Evolutionary conservation across 2,329 filamentous ascomycete species (phyloP).

Genomic region (Exophiala calicioides): DNA sequence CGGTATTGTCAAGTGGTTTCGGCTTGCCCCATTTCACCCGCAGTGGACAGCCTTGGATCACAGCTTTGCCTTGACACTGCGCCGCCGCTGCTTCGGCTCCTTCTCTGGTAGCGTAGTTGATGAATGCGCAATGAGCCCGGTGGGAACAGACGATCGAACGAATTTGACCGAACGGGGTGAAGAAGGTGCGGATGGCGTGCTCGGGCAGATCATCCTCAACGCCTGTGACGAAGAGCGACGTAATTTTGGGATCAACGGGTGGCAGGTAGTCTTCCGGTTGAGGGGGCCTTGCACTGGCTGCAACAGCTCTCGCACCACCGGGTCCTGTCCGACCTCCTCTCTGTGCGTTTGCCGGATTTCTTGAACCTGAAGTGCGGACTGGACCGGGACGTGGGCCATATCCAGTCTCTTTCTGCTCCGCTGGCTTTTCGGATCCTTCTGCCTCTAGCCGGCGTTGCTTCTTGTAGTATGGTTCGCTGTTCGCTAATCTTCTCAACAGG

Average conservation of each 20-base stretch:
- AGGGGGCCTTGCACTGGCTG: slow-evolving; percentile 72
- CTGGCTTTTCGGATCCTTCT: slow-evolving; percentile 49
- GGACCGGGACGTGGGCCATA: slow-evolving; percentile 73
- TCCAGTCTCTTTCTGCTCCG: slow-evolving; percentile 50
- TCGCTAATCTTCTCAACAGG: slow-evolving; percentile 77
- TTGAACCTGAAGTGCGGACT: slow-evolving; percentile 70
- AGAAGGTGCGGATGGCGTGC: slow-evolving; percentile 85
- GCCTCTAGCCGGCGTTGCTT: slow-evolving; percentile 75
- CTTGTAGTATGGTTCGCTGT: slow-evolving; percentile 92
- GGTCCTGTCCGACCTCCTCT: slow-evolving; percentile 49
- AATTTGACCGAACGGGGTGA: slow-evolving; percentile 83
- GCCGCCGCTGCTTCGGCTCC: slow-evolving; percentile 83
- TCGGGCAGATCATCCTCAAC: slow-evolving; percentile 96
- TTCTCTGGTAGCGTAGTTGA: slow-evolving; percentile 86
- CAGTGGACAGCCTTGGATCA: slow-evolving; percentile 88
- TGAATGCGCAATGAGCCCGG: slow-evolving; percentile 93
- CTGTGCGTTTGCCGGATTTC: slow-evolving; percentile 41
- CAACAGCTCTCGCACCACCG: slow-evolving; percentile 61
- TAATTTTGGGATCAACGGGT: slow-evolving; percentile 80
- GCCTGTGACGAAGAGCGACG: slow-evolving; percentile 90
- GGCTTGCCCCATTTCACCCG: slow-evolving; percentile 91
- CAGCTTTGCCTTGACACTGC: slow-evolving; percentile 80
- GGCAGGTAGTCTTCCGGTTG: slow-evolving; percentile 83
- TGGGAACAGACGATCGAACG: slow-evolving; percentile 94
- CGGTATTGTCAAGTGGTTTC: slow-evolving; percentile 87